Base-by-base conservation (phyloP, 2,329 filamentous ascomycete genomes). In the Alternaria viburni region DNA sequence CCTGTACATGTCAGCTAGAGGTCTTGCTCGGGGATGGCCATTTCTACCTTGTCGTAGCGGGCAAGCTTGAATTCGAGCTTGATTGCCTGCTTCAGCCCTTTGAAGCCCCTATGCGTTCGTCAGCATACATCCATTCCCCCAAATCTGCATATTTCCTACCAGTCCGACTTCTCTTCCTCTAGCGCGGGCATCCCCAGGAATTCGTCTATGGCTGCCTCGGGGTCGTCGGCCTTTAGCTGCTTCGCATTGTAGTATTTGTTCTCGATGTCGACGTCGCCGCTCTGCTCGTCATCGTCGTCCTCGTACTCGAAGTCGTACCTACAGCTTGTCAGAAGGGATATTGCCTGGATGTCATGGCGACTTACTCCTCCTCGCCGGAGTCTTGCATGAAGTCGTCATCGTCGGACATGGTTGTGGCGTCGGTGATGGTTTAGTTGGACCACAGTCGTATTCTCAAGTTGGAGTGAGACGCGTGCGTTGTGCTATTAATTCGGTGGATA, bases 161-260 rank as follows among this genome's bases (percentile, higher is more conserved):
- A 98, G 80, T 99, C 95, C 64, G 93, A 93, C 83, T 98, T 99
- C 79, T 97, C 93, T 57, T 89, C 83, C 80, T 99, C 95, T 49
- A 97, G 81, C 13, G 87, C 85, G 6, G 93, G 93, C 67, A 99
- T 91, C 30, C 89, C 91, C n/a, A 98, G 83, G 74, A 99, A 99
- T 79, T 98, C 95, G 36, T 90, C 89, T 59, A 99, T 91, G 2
- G 96, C 96, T 71, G 93, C 93, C 74, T 96, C 89, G 1, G 95
- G 93, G 61, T 94, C 93, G 66, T 90, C 90, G 46, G 86, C 85
- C 84, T 98, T 99, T 78, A 97, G 90, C 83, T 98, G 95, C 83
- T 99, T 99, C 46, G 96, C 96, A 82, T 97, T 98, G 86, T 98
- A 99, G 85, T 99, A 99, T 83, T 97, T 97, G 85, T 99, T 99